Conservation (phyloP, 1,284 basidiomycete species). For the Apiotrichum brassicae region DNA sequence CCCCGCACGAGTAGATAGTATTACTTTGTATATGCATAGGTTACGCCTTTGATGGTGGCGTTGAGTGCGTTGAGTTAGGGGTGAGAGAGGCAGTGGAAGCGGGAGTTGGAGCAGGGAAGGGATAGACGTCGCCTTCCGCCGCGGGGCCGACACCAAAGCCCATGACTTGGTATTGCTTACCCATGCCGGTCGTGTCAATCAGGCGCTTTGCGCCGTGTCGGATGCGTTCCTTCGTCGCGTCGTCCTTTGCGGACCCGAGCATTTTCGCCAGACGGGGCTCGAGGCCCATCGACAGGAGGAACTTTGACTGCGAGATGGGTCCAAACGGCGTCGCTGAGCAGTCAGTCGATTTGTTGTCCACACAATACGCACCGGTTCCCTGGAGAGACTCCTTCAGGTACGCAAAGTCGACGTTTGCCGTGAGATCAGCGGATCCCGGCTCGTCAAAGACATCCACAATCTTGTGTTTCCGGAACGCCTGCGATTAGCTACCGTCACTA, state of each 20-base stretch:
- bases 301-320: conserved; percentile 62
- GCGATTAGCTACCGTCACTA: neutral
- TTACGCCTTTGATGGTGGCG: too few species aligned
- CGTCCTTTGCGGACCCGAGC: conserved; percentile 50
- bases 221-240: conserved; percentile 50
- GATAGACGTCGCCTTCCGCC: conserved; percentile 40
- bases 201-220: conserved; percentile 50
- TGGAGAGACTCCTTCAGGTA: conserved; percentile 72
- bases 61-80: too few species aligned
- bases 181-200: conserved; percentile 54
- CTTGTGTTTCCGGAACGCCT: conserved; percentile 86
- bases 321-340: conserved; percentile 54
- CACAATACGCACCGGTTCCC: conserved; percentile 53
- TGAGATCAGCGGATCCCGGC: conserved; percentile 86
- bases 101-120: conserved; percentile 38
- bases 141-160: conserved; percentile 41
- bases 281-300: conserved; percentile 67
- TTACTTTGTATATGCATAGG: too few species aligned
- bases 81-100: too few species aligned
- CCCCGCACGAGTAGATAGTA: too few species aligned
- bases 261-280: conserved; percentile 57
- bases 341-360: neutral
- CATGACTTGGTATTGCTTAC: conserved; percentile 54
- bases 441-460: conserved; percentile 76
- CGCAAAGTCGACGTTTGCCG: conserved; percentile 92